These are phyloP conservation scores for Boletus sp. DNA, from an alignment of 768 basidiomycete genomes.

Conservation along the genomic window DNA sequence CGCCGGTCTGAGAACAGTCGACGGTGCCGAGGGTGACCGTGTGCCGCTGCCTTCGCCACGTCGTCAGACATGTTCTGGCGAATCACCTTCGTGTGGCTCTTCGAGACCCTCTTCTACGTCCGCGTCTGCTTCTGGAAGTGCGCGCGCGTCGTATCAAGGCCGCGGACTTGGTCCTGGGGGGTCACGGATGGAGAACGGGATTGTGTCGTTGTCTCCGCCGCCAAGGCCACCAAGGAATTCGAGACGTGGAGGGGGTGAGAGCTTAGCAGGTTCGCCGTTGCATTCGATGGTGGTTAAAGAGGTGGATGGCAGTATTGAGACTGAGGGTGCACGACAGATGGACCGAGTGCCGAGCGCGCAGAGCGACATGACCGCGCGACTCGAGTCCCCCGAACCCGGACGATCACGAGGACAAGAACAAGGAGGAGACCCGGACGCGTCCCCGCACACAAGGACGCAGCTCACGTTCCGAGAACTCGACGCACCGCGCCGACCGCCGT, in stretches of 20 bases:
- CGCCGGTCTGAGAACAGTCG: slow-evolving; percentile 1
- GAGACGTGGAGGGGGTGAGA: slow-evolving; percentile 11
- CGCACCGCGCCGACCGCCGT: slow-evolving; percentile 32
- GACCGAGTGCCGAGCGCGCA: slow-evolving; percentile 24
- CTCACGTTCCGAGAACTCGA: slow-evolving; percentile 49
- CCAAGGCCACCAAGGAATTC: slow-evolving; percentile 18
- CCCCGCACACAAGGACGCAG: slow-evolving; percentile 26
- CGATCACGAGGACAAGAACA: neutral
- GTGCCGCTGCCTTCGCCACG: slow-evolving; percentile 10
- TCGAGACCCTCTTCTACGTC: slow-evolving; percentile 43
- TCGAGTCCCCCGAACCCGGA: slow-evolving; percentile 3
- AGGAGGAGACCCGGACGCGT: slow-evolving; percentile 5
- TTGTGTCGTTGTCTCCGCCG: slow-evolving; percentile 27
- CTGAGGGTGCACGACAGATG: slow-evolving; percentile 7
- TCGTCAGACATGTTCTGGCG: slow-evolving; percentile 10
- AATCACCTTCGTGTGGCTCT: slow-evolving; percentile 29
- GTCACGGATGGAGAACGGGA: slow-evolving; percentile 19
- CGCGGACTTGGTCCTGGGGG: slow-evolving; percentile 4
- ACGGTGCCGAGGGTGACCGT: slow-evolving; percentile 4
- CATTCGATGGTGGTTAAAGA: slow-evolving; percentile 7
- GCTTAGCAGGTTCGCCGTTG: slow-evolving; percentile 4
- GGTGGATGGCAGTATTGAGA: neutral
- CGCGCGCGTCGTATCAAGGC: slow-evolving; percentile 37
- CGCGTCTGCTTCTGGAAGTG: slow-evolving; percentile 31
- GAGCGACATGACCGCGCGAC: slow-evolving; percentile 32